Evolutionary conservation across 139 green algal genomes (phyloP).

Genomic region (Medakamo hakoo): DNA sequence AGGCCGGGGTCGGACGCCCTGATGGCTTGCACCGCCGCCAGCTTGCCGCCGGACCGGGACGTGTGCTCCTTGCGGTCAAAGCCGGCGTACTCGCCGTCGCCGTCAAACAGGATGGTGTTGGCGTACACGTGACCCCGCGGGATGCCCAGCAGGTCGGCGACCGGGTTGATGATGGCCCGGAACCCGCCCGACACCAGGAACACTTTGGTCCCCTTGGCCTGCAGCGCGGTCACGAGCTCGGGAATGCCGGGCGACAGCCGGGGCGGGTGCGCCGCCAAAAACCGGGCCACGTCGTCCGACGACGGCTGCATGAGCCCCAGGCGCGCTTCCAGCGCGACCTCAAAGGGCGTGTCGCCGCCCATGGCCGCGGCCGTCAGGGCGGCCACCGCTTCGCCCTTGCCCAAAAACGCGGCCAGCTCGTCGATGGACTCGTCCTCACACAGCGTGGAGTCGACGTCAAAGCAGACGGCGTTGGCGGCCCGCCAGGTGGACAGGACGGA

Average conservation of each 20-base stretch:
- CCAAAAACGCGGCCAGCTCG: constrained; percentile 81
- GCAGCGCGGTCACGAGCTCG: constrained; percentile 59
- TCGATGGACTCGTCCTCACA: constrained; percentile 94
- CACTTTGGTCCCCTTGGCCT: constrained; percentile 43
- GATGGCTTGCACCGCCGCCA: constrained; percentile 63
- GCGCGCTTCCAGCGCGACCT: constrained; percentile 64
- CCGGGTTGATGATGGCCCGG: constrained; percentile 78
- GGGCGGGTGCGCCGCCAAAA: constrained; percentile 52
- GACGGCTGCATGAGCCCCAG: constrained; percentile 68
- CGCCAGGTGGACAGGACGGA: neutral
- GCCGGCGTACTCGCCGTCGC: constrained; percentile 49
- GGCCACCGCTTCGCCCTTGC: constrained; percentile 74
- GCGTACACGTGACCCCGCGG: constrained; percentile 71
- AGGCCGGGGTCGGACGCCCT: constrained; percentile 43
- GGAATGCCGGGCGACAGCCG: constrained; percentile 60
- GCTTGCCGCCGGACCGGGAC: constrained; percentile 77
- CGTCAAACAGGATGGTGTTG: constrained; percentile 82
- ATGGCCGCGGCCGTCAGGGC: constrained; percentile 80
- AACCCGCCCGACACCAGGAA: constrained; percentile 96
- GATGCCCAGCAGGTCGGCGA: constrained; percentile 74
- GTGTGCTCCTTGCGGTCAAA: constrained; percentile 91
- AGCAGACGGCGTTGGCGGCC: constrained; percentile 59
- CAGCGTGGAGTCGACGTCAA: constrained; percentile 97
- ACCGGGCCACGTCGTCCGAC: constrained; percentile 38
- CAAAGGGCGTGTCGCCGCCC: constrained; percentile 73